Percentiles rank a stretch among this genome's conserved stretches.
Conservation (phyloP, 1,139 yeast species). For the Debaryomyces sp. region DNA sequence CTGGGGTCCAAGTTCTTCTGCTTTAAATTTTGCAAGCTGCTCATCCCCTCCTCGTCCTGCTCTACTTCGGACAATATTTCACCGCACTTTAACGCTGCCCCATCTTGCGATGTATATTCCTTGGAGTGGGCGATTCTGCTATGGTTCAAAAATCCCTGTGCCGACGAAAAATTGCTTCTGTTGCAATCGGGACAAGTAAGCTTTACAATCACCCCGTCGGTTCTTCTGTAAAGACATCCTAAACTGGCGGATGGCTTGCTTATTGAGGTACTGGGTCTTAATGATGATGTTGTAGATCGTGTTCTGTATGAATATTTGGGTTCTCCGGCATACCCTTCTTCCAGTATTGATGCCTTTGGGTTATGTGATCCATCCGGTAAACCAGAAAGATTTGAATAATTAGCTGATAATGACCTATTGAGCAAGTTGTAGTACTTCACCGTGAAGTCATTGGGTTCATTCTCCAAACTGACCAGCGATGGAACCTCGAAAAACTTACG, state of each 20-base stretch:
- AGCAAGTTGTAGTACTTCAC: slow-evolving; percentile 46
- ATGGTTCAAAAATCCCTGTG: slow-evolving; percentile 81
- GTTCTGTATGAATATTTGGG: slow-evolving; percentile 43
- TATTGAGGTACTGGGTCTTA: slow-evolving; percentile 39
- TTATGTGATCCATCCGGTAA: slow-evolving; percentile 1
- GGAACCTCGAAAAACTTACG: slow-evolving; percentile 57
- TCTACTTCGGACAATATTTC: slow-evolving; percentile 55
- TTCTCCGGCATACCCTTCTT: slow-evolving; percentile 6
- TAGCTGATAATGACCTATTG: slow-evolving; percentile 37
- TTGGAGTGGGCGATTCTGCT: slow-evolving; percentile 73
- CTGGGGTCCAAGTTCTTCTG: slow-evolving; percentile 44
- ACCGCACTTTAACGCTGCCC: slow-evolving; percentile 75
- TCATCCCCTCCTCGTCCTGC: slow-evolving; percentile 61
- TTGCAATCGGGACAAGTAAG: slow-evolving; percentile 70
- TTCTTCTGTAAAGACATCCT: slow-evolving; percentile 67
- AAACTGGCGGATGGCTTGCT: slow-evolving; percentile 32
- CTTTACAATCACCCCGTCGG: slow-evolving; percentile 72
- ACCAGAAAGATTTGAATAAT: slow-evolving; percentile 23
- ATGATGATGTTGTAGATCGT: slow-evolving; percentile 52
- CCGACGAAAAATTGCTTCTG: slow-evolving; percentile 71
- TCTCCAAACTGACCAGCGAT: slow-evolving; percentile 32
- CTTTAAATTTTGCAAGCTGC: slow-evolving; percentile 45
- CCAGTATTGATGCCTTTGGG: neutral
- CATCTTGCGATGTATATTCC: slow-evolving; percentile 72
- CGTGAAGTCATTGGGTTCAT: slow-evolving; percentile 56